Evolutionary conservation across 140 eudicot genomes (phyloP), one percentile per base, ranked within the genome.

Genomic region (Oenanthe javanica): DNA sequence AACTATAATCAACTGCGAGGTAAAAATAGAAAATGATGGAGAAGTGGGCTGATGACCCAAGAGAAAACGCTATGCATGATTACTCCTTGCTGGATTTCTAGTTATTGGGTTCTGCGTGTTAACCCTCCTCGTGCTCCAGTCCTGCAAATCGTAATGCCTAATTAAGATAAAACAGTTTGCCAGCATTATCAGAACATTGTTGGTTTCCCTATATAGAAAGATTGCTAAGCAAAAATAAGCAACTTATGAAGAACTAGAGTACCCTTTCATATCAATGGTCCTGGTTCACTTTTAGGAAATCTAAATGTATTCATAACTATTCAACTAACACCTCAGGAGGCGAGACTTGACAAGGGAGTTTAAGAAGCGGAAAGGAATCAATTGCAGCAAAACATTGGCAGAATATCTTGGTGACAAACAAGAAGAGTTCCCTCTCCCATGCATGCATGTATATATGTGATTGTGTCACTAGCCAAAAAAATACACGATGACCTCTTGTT

Each of bases 51-150:
- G 73, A 48, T 47, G 61, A 75, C 63, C 59, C 78, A 48, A 74
- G 27, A 31, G 5, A 38, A 36, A 36, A 18, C 5, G 48, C 16
- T 12, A 70, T 71, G 77, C 59, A 72, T 63, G 72, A 55, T 80
- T 36, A 81, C 79, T 47, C 54, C 83, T 79, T 76, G 77, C 69
- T 69, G 54, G 54, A 57, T 79, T 72, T 25, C 64, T 45, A 70
- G 90, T 86, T 88, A 93, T 91, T 91, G 93, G 48, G 82, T 80
- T 90, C 89, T 89, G 79, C 95, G 90, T 48, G 90, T 89, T 81
- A 88, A 76, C 57, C 96, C 98, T 27, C 90, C 89, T 81, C 98
- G 87, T 66, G 83, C 67, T 73, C 88, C 79, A 64, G 54, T 89
- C 91, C 98, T 93, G 93, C 90, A 89, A 36, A 59, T 21, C 14